Evolutionary conservation across 2,329 filamentous ascomycete species (phyloP).

Genomic region (Thermothelomyces thermophilus): DNA sequence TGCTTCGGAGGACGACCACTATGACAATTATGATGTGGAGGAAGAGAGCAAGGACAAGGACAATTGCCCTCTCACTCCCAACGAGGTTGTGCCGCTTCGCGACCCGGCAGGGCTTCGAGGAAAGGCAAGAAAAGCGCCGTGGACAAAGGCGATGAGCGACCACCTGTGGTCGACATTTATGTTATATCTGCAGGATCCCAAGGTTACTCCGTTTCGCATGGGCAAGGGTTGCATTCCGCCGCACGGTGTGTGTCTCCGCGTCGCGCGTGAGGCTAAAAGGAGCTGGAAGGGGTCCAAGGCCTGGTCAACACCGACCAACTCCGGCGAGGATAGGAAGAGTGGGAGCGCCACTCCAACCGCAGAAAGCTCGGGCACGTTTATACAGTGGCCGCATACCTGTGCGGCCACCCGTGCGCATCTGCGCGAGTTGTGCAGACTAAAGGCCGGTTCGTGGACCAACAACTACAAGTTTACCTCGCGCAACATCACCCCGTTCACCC

Average conservation of each 20-base stretch:
- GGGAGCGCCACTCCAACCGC: conserved; percentile 51
- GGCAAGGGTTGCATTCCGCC: conserved; percentile 59
- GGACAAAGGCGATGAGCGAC: conserved; percentile 59
- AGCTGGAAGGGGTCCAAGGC: conserved; percentile 58
- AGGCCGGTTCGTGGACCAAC: conserved; percentile 39
- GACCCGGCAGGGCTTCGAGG: conserved; percentile 8
- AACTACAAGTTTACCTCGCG: conserved; percentile 43
- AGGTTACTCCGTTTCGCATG: conserved; percentile 59
- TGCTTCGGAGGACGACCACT: conserved; percentile 50
- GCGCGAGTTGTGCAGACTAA: conserved; percentile 55
- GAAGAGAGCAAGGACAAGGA: conserved; percentile 32
- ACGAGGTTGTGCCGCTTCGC: conserved; percentile 11
- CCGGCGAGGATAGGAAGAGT: conserved; percentile 35
- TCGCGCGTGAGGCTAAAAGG: conserved; percentile 58
- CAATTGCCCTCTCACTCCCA: conserved; percentile 15
- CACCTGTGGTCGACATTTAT: conserved; percentile 62
- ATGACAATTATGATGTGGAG: conserved; percentile 47
- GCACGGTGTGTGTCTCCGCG: conserved; percentile 56
- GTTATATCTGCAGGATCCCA: conserved; percentile 59
- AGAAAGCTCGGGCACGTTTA: conserved; percentile 41
- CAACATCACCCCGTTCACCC: conserved; percentile 51
- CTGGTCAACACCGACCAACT: conserved; percentile 26
- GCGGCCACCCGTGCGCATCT: conserved; percentile 57
- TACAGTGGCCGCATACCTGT: conserved; percentile 58
- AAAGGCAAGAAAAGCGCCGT: conserved; percentile 46